A percentile compares a stretch with the other conserved stretches of the same genome.
phyloP scores from a whole-genome alignment of 108 stramenopile genomes.

The Pseudonitzschia pungens region DNA sequence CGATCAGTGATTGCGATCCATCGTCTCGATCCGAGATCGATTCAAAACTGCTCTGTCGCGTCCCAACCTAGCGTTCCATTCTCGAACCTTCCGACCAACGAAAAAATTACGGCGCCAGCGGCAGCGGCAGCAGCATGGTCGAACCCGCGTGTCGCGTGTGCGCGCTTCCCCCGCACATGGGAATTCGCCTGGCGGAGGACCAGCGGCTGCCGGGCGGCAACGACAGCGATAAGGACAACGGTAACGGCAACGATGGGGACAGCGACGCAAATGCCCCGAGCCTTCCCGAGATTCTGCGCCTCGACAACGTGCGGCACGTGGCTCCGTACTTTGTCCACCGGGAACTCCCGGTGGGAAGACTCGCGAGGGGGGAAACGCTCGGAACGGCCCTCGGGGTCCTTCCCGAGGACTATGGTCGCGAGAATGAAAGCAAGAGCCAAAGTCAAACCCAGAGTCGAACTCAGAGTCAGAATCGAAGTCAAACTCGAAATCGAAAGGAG shows the following conservation, averaged over 20 bases:
- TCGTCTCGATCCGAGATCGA: no score
- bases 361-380: neutral
- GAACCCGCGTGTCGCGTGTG: no score
- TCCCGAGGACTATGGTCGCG: neutral
- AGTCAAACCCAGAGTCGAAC: no score
- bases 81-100: no score
- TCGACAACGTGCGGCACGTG: neutral
- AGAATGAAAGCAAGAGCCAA: no score
- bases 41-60: no score
- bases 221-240: neutral
- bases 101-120: no score
- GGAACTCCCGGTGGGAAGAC: neutral
- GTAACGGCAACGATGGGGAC: neutral
- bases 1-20: no score
- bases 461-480: no score
- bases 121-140: no score
- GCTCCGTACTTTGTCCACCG: neutral
- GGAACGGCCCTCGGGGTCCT: neutral
- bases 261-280: neutral
- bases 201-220: neutral
- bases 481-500: no score
- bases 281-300: neutral
- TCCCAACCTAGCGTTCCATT: no score
- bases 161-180: conserved; percentile 5
- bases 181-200: neutral